phyloP scores from a whole-genome alignment of 805 yeast species.

The Maudiozyma barnettii region DNA sequence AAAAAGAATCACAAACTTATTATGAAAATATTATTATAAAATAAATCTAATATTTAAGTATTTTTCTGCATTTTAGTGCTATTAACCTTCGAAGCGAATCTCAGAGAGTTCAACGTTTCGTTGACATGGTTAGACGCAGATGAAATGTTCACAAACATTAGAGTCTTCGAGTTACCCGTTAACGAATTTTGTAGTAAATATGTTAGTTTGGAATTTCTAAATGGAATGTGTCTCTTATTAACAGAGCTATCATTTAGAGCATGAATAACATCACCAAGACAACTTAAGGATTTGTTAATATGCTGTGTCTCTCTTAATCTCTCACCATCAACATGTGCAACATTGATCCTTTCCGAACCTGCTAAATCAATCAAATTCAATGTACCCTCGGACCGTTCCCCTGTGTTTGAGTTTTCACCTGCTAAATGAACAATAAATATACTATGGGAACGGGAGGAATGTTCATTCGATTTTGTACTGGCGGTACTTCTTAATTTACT shows the following conservation, averaged over 20 bases:
- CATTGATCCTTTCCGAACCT: conserved; percentile 78
- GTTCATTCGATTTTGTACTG: conserved; percentile 67
- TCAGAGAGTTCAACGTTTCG: conserved; percentile 75
- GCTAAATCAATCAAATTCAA: conserved; percentile 85
- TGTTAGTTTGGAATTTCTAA: conserved; percentile 88
- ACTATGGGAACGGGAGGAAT: conserved; percentile 88
- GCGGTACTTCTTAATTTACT: conserved; percentile 63
- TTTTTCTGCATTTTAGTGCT: conserved; percentile 34
- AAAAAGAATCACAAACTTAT: neutral
- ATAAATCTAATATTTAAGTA: neutral
- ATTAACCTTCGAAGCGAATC: conserved; percentile 83
- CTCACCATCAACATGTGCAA: conserved; percentile 71
- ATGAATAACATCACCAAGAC: conserved; percentile 82
- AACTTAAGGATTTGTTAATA: conserved; percentile 78
- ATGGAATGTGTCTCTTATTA: conserved; percentile 63
- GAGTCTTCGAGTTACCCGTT: conserved; percentile 76
- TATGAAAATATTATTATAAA: neutral
- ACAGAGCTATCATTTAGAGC: conserved; percentile 46
- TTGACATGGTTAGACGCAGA: conserved; percentile 51
- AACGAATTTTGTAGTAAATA: conserved; percentile 76
- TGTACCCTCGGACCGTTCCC: conserved; percentile 44
- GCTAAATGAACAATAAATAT: conserved; percentile 56
- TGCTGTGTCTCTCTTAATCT: conserved; percentile 79
- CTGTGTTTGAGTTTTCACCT: conserved; percentile 45
- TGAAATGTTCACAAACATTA: conserved; percentile 87